Conservation (phyloP, 2,329 filamentous ascomycete genomes). For the Monosporascus sp. region DNA sequence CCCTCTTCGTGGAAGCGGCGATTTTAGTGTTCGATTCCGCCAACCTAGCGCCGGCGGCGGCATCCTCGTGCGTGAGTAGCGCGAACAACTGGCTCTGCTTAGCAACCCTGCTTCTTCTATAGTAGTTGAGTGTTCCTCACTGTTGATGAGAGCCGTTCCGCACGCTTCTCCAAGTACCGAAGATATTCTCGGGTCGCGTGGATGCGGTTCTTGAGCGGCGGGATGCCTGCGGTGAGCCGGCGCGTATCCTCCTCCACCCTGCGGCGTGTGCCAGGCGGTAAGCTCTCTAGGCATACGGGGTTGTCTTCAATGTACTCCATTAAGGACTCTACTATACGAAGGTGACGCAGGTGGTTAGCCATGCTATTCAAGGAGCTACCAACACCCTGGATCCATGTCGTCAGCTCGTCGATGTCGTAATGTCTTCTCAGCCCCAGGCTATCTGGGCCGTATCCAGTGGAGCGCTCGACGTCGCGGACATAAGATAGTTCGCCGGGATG, state of each 20-base stretch:
- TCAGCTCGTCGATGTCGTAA: not conserved
- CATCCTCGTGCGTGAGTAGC: constrained; percentile 1
- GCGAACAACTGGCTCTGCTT: not conserved
- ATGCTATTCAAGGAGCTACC: not conserved
- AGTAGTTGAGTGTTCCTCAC: not conserved
- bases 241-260: not conserved
- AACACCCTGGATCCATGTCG: not conserved
- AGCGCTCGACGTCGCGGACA: not conserved
- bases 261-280: not conserved
- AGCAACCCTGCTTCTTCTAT: too few relatives aligned
- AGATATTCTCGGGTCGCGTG: not conserved
- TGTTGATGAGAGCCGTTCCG: not conserved
- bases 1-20: not conserved
- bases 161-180: not conserved
- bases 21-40: not conserved
- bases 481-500: not conserved
- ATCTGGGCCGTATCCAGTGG: not conserved
- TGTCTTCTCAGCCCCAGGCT: not conserved
- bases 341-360: not conserved
- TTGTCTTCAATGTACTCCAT: not conserved
- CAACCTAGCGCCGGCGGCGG: not conserved
- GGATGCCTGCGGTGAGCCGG: not conserved
- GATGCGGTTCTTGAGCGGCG: not conserved
- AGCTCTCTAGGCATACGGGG: not conserved
- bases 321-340: not conserved